Conservation (phyloP, 441 rosid genomes). For the Populus hybrid region DNA sequence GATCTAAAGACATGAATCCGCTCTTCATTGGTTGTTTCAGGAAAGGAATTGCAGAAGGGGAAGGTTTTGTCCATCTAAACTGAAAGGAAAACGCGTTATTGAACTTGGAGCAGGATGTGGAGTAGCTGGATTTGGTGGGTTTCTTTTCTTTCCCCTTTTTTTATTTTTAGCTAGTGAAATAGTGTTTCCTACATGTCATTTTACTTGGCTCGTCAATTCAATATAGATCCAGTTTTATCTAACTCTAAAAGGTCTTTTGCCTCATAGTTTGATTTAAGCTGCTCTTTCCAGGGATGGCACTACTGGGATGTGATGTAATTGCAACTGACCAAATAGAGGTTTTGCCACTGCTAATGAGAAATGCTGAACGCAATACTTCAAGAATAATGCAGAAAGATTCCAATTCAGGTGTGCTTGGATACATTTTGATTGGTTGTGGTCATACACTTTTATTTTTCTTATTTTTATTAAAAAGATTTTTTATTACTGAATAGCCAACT, state of each 20-base stretch:
- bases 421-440: background rate
- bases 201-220: slow-evolving; percentile 9
- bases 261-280: slow-evolving; percentile 20
- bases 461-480: background rate
- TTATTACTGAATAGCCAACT: background rate
- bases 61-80: slow-evolving; percentile 71
- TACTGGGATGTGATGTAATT: slow-evolving; percentile 82
- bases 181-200: slow-evolving; percentile 9
- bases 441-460: background rate
- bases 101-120: slow-evolving; percentile 99
- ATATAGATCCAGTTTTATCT: slow-evolving; percentile 9
- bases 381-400: slow-evolving; percentile 70
- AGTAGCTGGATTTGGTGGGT: slow-evolving; percentile 92
- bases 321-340: slow-evolving; percentile 88
- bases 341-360: slow-evolving; percentile 74
- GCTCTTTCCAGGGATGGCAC: slow-evolving; percentile 70
- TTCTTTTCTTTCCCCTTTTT: background rate
- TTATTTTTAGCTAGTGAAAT: slow-evolving; percentile 18
- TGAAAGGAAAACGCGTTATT: slow-evolving; percentile 85
- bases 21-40: slow-evolving; percentile 33
- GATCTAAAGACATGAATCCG: background rate
- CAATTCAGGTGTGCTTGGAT: slow-evolving; percentile 46
- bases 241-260: background rate
- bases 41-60: slow-evolving; percentile 91
- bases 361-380: slow-evolving; percentile 75